Conservation (phyloP, 108 stramenopile species). For the Ochromonas danica region DNA sequence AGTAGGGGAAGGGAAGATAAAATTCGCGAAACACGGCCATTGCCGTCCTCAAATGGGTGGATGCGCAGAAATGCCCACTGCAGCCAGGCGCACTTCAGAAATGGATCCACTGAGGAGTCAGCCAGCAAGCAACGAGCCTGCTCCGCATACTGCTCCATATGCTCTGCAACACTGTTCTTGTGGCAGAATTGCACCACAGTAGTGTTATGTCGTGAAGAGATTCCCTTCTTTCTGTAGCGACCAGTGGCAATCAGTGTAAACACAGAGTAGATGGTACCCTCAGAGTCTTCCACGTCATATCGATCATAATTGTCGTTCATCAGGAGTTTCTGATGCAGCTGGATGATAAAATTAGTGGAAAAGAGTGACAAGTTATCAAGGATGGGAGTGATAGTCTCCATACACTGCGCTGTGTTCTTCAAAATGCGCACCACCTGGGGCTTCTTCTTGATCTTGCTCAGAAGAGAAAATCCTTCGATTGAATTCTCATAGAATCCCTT, state of each 20-base stretch:
- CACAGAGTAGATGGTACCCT: too few relatives aligned
- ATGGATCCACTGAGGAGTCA: not conserved
- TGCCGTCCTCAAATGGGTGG: slow-evolving; percentile 21
- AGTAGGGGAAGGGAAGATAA: not conserved
- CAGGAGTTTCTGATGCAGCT: not conserved
- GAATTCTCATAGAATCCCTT: slow-evolving; percentile 28
- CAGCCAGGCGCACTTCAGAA: slow-evolving; percentile 19
- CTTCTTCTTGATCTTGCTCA: not conserved
- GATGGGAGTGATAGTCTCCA: not conserved
- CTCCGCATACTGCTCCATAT: not conserved
- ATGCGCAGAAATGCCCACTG: slow-evolving; percentile 23
- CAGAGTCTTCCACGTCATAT: not conserved
- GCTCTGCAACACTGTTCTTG: not conserved
- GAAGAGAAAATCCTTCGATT: not conserved
- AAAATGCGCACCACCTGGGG: not conserved
- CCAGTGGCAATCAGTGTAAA: not conserved
- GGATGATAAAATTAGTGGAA: not conserved
- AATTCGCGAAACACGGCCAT: slow-evolving; percentile 23
- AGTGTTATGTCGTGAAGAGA: not conserved
- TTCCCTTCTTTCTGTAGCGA: not conserved
- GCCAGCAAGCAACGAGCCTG: slow-evolving; percentile 6
- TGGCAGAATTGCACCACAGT: slow-evolving; percentile 22
- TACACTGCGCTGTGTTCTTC: not conserved
- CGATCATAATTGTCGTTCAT: not conserved
- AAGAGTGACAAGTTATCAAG: not conserved